Base-by-base conservation (phyloP, 257 asterid genomes). In the Jaltomata sinuosa region DNA sequence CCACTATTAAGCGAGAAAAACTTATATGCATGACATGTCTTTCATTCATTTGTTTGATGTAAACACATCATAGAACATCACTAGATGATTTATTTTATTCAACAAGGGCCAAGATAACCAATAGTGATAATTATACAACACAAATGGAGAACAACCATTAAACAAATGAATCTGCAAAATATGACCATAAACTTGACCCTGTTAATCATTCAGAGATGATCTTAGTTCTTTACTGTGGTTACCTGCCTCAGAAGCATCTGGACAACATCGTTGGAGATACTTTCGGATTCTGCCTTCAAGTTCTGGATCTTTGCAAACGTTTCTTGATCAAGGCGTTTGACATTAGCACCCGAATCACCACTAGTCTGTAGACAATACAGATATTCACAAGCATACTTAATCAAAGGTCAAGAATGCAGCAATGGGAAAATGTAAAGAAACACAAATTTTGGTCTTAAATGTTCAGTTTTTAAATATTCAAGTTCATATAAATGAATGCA, bases 241-340 rank as follows among this genome's bases (percentile, higher is more conserved):
- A 93, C 95, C 8, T 94, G 96, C 90, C 91, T 92, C 91, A 93
- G 92, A 87, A 94, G 99, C 98, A 96, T 92, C 65, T 94, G 91
- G 85, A 92, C 95, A 52, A 96, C 90, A 18, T 93, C 98, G 0
- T 89, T 87, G 65, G 98, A 93, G 85, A 96, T 91, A 84, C 94
- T 91, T 79, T 91, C 84, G 50, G 99, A 89, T 87, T 94, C 92
- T 7, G 86, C 77, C 89, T 93, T 96, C 65, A 96, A 90, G 85
- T 96, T 91, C 31, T 84, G 52, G 84, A 96, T 94, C 89, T 96
- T 96, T 31, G 62, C 93, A 0, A 84, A 91, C 0, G 98, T 96
- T 88, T 96, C 99, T 82, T 54, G 84, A 71, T 93, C 99, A 65
- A 96, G 98, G 68, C 98, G 98, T 89, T 94, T 96, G 85, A 93